Conservation (phyloP, 148 eudicot genomes). For the Rhododendron ferrugineum region DNA sequence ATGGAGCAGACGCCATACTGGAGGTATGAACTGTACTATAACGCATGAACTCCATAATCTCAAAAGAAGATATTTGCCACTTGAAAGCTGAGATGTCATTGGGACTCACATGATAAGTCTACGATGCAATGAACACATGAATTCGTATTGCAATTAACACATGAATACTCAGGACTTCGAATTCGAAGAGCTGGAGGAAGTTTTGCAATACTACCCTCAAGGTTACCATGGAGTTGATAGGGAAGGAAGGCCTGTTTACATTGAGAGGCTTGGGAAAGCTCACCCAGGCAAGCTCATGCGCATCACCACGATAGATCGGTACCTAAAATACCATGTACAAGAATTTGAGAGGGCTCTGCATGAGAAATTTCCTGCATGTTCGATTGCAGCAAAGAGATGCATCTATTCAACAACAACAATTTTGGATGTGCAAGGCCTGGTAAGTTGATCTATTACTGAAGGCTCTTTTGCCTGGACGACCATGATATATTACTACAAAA, state of each 20-base stretch:
- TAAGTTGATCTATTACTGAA: conserved; percentile 17
- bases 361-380: conserved; percentile 85
- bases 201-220: conserved; percentile 72
- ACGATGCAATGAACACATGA: too few relatives aligned
- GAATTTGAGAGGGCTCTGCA: conserved; percentile 67
- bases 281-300: conserved; percentile 69
- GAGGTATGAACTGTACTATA: conserved; percentile 43
- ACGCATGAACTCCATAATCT: background rate
- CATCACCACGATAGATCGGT: conserved; percentile 64
- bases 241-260: conserved; percentile 83
- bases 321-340: conserved; percentile 70
- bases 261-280: conserved; percentile 73
- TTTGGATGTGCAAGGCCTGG: conserved; percentile 84
- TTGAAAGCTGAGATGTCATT: background rate
- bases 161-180: conserved; percentile 47
- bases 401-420: conserved; percentile 72
- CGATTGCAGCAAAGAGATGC: conserved; percentile 67
- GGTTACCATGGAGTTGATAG: conserved; percentile 86
- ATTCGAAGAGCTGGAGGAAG: conserved; percentile 67
- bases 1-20: conserved; percentile 57
- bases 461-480: background rate
- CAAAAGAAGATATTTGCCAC: background rate
- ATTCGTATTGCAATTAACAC: background rate
- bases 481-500: background rate
- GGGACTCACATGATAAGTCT: background rate